Conservation (phyloP, 345 rosid species). For the Pugionium dolabratum region DNA sequence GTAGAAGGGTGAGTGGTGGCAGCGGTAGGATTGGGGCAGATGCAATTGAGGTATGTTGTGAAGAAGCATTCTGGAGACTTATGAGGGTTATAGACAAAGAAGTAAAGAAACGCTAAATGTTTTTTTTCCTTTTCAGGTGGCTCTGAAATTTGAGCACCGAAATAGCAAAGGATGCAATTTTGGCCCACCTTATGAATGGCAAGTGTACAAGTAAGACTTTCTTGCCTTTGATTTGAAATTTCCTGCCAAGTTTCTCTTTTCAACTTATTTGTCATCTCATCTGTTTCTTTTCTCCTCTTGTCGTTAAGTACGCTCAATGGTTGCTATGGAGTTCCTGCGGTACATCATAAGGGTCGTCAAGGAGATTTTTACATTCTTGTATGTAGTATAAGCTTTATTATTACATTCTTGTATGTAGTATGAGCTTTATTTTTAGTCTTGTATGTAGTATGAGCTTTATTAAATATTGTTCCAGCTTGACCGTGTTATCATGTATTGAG, state of each 20-base stretch:
- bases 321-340: background rate
- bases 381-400: no score
- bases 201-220: background rate
- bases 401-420: background rate
- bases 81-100: no score
- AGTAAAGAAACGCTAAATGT: no score
- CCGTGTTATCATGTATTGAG: background rate
- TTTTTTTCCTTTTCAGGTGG: background rate
- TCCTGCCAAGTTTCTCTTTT: background rate
- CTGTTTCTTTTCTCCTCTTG: background rate
- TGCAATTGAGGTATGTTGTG: background rate
- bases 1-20: background rate
- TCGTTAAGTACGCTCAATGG: background rate
- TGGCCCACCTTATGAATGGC: background rate
- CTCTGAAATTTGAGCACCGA: background rate
- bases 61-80: background rate
- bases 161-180: background rate
- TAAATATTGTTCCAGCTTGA: background rate
- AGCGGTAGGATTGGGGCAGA: background rate
- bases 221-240: no score
- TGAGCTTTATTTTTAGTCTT: background rate
- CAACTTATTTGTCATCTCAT: background rate
- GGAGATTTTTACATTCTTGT: background rate
- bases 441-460: background rate
- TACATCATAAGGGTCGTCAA: background rate